Evolutionary conservation across 768 basidiomycete genomes (phyloP).

Genomic region (Boletus barrowsii): DNA sequence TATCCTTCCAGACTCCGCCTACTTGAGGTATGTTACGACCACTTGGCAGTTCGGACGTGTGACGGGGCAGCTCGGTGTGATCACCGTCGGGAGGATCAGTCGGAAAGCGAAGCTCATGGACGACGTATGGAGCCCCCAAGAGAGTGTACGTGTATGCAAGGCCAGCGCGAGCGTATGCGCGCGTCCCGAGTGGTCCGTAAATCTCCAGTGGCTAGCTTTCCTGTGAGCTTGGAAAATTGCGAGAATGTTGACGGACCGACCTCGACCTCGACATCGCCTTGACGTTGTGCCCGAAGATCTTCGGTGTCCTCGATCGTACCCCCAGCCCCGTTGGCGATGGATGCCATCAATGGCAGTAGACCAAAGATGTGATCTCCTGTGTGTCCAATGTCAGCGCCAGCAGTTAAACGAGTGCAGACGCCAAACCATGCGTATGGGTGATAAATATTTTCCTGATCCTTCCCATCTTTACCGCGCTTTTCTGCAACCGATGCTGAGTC

Average conservation of each 20-base stretch:
- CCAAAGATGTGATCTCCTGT: conserved; percentile 84
- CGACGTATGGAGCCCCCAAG: conserved; percentile 65
- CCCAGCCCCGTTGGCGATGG: conserved; percentile 71
- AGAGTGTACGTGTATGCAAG: conserved; percentile 68
- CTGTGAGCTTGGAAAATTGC: conserved; percentile 7
- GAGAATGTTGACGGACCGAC: conserved; percentile 11
- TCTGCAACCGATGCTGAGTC: conserved; percentile 75
- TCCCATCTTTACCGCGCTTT: conserved; percentile 72
- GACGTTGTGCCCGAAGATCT: conserved; percentile 49
- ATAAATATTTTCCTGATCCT: conserved; percentile 81
- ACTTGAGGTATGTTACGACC: conserved; percentile 64
- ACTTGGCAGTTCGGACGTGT: conserved; percentile 49
- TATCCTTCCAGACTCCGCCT: conserved; percentile 62
- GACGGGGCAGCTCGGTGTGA: conserved; percentile 43
- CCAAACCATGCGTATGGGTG: conserved; percentile 83
- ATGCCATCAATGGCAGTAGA: conserved; percentile 63
- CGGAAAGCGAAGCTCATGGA: conserved; percentile 76
- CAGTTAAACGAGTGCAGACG: neutral
- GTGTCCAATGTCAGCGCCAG: neutral
- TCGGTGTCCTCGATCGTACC: conserved; percentile 55
- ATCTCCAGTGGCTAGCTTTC: conserved; percentile 65
- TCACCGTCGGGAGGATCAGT: conserved; percentile 56
- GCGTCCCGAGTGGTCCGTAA: conserved; percentile 81
- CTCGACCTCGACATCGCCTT: conserved; percentile 3
- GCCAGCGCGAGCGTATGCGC: conserved; percentile 71